A percentile compares a stretch with the other conserved stretches of the same genome.
phyloP scores from a whole-genome alignment of 2,329 filamentous ascomycete species.

The Fusarium setosum region DNA sequence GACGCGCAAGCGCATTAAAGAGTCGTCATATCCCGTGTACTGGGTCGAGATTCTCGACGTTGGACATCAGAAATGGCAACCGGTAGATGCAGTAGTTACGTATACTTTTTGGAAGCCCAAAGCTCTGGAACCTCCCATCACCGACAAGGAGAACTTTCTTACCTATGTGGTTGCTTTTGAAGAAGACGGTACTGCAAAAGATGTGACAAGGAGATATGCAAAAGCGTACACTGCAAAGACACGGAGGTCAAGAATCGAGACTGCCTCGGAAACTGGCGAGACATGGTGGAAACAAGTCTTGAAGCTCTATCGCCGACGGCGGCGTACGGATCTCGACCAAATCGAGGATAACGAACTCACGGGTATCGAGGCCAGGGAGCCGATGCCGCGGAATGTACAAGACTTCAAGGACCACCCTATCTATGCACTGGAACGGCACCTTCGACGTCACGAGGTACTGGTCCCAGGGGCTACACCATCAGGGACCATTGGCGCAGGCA shows the following conservation, averaged over 20 bases:
- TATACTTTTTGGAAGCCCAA: conserved; percentile 78
- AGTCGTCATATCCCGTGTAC: conserved; percentile 85
- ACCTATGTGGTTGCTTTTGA: conserved; percentile 89
- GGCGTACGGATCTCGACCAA: conserved; percentile 76
- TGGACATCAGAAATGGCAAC: conserved; percentile 90
- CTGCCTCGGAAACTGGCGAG: conserved; percentile 58
- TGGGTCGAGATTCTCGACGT: conserved; percentile 95
- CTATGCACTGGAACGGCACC: conserved; percentile 86
- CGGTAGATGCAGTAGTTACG: conserved; percentile 87
- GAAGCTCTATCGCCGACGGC: conserved; percentile 56
- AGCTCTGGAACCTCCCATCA: conserved; percentile 84
- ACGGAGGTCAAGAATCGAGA: conserved; percentile 81
- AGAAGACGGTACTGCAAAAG: conserved; percentile 79
- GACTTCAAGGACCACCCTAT: conserved; percentile 90
- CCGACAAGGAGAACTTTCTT: conserved; percentile 80
- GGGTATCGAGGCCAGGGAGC: conserved; percentile 78
- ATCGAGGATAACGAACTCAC: conserved; percentile 84
- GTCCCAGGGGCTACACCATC: conserved; percentile 75
- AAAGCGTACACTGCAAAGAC: conserved; percentile 94
- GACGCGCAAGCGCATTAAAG: conserved; percentile 62
- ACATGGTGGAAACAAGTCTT: conserved; percentile 67
- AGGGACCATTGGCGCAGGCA: conserved; percentile 80
- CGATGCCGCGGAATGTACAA: conserved; percentile 85
- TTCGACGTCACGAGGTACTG: conserved; percentile 86
- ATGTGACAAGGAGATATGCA: conserved; percentile 89